Conservation (phyloP, 2,329 filamentous ascomycete species). For the Penicillium rolfsii region DNA sequence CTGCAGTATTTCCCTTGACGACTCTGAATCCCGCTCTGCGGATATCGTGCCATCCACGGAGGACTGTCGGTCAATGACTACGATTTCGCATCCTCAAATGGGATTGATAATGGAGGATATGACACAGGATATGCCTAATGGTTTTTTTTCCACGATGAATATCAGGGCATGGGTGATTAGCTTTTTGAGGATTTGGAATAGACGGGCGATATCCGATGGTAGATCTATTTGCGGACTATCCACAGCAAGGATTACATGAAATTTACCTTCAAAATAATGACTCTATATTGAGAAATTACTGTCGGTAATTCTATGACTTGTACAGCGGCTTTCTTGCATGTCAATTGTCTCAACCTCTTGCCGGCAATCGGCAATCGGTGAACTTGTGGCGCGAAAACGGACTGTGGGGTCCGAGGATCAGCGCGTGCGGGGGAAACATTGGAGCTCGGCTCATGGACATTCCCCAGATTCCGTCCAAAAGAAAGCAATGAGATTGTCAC, state of each 20-base stretch:
- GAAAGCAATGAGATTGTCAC: neutral
- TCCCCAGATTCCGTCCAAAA: neutral
- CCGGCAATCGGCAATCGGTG: conserved; percentile 23
- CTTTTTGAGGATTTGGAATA: conserved; percentile 33
- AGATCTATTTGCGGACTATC: neutral
- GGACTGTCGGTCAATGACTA: conserved; percentile 30
- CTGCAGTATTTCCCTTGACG: neutral
- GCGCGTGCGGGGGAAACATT: conserved; percentile 17
- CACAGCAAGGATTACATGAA: neutral
- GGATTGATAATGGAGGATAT: conserved; percentile 19
- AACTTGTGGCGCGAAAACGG: conserved; percentile 13
- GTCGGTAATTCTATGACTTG: neutral
- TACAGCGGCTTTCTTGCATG: neutral
- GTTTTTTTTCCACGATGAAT: conserved; percentile 30
- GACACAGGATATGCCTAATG: conserved; percentile 14
- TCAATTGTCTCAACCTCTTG: neutral
- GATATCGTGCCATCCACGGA: conserved; percentile 20
- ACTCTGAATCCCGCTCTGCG: conserved; percentile 22
- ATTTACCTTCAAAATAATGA: neutral
- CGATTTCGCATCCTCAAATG: conserved; percentile 27
- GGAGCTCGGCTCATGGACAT: neutral
- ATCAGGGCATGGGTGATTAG: conserved; percentile 37
- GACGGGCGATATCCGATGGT: conserved; percentile 23
- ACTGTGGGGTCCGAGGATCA: conserved; percentile 10
- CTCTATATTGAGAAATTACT: neutral